Percentiles rank a stretch among this genome's conserved stretches.
Evolutionary conservation across 306 rosid species (phyloP).

Genomic region (Dalbergia oliveri): DNA sequence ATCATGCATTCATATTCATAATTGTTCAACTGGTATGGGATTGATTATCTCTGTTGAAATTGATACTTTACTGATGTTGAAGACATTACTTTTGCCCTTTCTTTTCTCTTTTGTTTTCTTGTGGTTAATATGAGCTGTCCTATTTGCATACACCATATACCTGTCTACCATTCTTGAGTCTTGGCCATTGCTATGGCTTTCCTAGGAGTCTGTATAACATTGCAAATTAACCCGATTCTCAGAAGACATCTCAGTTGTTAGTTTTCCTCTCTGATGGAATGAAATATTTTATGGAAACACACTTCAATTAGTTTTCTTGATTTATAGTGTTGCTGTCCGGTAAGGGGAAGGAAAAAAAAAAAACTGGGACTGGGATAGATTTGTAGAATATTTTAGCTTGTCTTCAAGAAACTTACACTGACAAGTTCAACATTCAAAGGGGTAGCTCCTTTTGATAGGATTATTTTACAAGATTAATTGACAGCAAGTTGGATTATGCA

Average conservation of each 20-base stretch:
- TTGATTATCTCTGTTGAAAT: slow-evolving; percentile 25
- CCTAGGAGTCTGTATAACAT: slow-evolving; percentile 13
- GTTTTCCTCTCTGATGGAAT: slow-evolving; percentile 31
- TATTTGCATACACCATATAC: slow-evolving; percentile 11
- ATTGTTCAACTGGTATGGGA: slow-evolving; percentile 86
- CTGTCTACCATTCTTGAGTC: slow-evolving; percentile 12
- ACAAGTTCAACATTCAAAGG: slow-evolving; percentile 31
- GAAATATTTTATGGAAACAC: slow-evolving; percentile 27
- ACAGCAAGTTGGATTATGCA: too few relatives aligned
- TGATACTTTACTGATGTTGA: slow-evolving; percentile 28
- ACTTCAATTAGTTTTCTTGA: slow-evolving; percentile 22
- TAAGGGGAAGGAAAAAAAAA: slow-evolving; percentile 19
- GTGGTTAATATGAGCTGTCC: slow-evolving; percentile 11
- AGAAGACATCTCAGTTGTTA: slow-evolving; percentile 30
- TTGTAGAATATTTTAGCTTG: slow-evolving; percentile 21
- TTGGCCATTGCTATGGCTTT: neutral
- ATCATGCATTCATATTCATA: slow-evolving; percentile 93
- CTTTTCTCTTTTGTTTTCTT: neutral
- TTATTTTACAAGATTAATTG: too few relatives aligned
- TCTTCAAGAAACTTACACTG: slow-evolving; percentile 17
- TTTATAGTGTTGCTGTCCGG: slow-evolving; percentile 3
- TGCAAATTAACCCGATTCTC: slow-evolving; percentile 17
- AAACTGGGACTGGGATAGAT: neutral
- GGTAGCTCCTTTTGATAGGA: slow-evolving; percentile 22
- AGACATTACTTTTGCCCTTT: slow-evolving; percentile 23